Evolutionary conservation across 1,284 basidiomycete genomes (phyloP).

Genomic region (Coniferiporia sulphurascens): DNA sequence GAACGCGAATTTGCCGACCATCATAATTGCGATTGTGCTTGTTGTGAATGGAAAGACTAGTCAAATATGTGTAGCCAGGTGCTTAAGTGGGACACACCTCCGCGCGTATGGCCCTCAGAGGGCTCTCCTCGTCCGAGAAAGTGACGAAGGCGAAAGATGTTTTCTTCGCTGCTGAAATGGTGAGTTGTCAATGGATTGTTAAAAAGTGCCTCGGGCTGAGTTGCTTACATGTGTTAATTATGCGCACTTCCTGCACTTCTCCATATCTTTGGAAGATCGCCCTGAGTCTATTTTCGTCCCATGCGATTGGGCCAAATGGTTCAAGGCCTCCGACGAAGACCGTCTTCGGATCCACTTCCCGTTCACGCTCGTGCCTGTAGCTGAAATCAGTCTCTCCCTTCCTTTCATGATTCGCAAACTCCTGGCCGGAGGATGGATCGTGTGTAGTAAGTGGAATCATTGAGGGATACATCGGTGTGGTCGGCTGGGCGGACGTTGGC

Average conservation of each 20-base stretch:
- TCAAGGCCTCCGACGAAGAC: constrained; percentile 74
- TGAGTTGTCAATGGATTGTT: not conserved
- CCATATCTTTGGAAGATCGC: constrained; percentile 58
- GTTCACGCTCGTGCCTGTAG: constrained; percentile 19
- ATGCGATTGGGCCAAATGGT: constrained; percentile 52
- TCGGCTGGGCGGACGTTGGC: constrained; percentile 16
- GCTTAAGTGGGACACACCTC: constrained; percentile 41
- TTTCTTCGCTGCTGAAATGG: constrained; percentile 46
- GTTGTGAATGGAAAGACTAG: not conserved
- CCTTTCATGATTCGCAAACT: not conserved
- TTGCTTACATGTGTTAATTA: constrained; percentile 56
- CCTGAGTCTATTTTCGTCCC: constrained; percentile 60
- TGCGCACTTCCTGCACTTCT: constrained; percentile 54
- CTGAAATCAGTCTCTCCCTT: not conserved
- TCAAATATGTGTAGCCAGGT: constrained; percentile 1
- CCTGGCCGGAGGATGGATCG: not conserved
- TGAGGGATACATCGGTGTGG: constrained; percentile 17
- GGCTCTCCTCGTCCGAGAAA: constrained; percentile 54
- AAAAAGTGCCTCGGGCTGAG: not conserved
- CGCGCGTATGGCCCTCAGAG: constrained; percentile 53
- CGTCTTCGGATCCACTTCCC: constrained; percentile 52
- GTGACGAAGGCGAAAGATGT: constrained; percentile 72
- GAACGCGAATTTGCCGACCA: constrained; percentile 67
- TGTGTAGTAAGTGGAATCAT: constrained; percentile 1
- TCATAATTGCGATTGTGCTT: constrained; percentile 66